Base-by-base conservation (phyloP, 495 filamentous ascomycete species). In the Aspergillus sclerotioniger region DNA sequence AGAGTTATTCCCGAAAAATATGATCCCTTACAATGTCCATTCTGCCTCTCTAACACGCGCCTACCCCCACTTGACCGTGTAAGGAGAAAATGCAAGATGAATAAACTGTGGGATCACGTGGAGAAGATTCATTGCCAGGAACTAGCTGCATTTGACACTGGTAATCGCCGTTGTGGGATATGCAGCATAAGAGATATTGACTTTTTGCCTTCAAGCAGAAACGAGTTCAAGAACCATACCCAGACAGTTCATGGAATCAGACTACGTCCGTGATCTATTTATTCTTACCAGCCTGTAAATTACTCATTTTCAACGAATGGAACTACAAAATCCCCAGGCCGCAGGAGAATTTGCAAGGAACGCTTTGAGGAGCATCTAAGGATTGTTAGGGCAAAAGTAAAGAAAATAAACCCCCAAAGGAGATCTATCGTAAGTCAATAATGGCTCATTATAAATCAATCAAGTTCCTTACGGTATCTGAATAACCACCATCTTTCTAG, bases 1-100 rank as follows among this genome's bases (percentile, higher is more conserved):
- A 13, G 13, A 35, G 13, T 35, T 53, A 35, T 28, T n/a, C 33
- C 37, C 19, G 37, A 46, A 20, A 55, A 19, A 55, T 55, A 46
- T 43, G 15, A 55, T 20, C 25, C 12, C 3, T 32, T 55, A 32
- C 16, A 55, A 55, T 55, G 25, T 46, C 53, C 13, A 32, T 55
- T 55, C 29, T 55, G 39, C 16, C 53, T 55, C 25, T 55, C 53
- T 13, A 21, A 55, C 17, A 46, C 21, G n/a, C 41, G 53, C 9
- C 53, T 55, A 28, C 41, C 53, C 9, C 21, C 12, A 15, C 6
- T 28, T 47, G 41, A 55, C 39, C 41, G 41, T 9, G 9, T n/a
- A 55, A 55, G 31, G 41, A 9, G 29, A 19, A 52, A 52, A 29
- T 28, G 16, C 16, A 52, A 52, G 33, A 52, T 39, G 8, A 52